Conservation (phyloP, 495 filamentous ascomycete species). For the Sphaerosporella brunnea region DNA sequence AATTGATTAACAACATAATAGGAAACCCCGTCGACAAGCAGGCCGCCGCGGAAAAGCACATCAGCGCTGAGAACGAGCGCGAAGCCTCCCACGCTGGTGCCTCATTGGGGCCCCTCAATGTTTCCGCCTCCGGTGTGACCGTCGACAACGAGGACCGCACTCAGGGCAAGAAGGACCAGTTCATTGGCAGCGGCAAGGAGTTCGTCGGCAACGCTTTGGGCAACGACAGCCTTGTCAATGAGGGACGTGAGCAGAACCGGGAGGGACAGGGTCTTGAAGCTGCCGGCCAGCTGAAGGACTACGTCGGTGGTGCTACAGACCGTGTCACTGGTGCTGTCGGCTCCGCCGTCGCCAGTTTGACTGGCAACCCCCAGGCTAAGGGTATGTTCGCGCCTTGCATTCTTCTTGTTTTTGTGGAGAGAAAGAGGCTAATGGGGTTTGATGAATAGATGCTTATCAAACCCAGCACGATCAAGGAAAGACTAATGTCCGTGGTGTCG, state of each 20-base stretch:
- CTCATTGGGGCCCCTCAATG: conserved; percentile 50
- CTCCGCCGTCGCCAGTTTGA: conserved; percentile 46
- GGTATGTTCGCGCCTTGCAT: conserved; percentile 11
- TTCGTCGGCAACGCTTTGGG: conserved; percentile 57
- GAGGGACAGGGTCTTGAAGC: conserved; percentile 70
- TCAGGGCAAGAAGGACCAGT: conserved; percentile 69
- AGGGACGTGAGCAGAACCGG: conserved; percentile 60
- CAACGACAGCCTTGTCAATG: conserved; percentile 50
- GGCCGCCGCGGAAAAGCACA: conserved; percentile 40
- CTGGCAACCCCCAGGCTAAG: conserved; percentile 50
- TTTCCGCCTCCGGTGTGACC: conserved; percentile 52
- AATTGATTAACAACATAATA: conserved; percentile 9
- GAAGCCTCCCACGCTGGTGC: conserved; percentile 52
- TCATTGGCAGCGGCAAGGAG: conserved; percentile 70
- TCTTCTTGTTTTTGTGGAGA: background rate
- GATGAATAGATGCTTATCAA: conserved; percentile 31
- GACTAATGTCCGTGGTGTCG: conserved; percentile 66
- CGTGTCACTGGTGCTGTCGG: conserved; percentile 58
- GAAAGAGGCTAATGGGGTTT: conserved; percentile 14
- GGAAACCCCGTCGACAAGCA: conserved; percentile 23
- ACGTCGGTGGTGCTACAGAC: conserved; percentile 49
- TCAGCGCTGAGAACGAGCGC: conserved; percentile 44
- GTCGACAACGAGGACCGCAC: conserved; percentile 55
- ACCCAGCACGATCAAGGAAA: conserved; percentile 69
- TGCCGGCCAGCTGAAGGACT: conserved; percentile 63